phyloP scores from a whole-genome alignment of 208 protist species.

The Borovskyia barvae region DNA sequence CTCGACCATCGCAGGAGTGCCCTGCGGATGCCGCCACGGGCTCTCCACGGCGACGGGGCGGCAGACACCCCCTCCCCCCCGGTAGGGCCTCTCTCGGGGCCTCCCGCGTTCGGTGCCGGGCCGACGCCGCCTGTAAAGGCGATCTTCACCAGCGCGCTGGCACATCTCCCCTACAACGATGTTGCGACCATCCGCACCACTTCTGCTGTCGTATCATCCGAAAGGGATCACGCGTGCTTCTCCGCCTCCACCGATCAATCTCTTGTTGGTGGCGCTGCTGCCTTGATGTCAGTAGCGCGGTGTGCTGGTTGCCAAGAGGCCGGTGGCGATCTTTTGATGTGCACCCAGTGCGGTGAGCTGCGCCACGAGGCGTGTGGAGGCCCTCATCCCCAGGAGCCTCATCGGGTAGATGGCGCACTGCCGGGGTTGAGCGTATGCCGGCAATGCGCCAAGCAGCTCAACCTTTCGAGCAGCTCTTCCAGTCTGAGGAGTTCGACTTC shows the following conservation, averaged over 20 bases:
- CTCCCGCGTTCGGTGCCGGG: neutral
- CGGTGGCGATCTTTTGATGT: conserved; percentile 61
- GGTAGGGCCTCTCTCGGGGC: too few relatives aligned
- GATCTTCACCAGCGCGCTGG: conserved; percentile 14
- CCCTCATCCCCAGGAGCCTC: conserved; percentile 39
- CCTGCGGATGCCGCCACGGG: too few relatives aligned
- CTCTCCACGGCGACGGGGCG: too few relatives aligned
- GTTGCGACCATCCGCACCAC: neutral
- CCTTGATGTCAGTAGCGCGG: neutral
- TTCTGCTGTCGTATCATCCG: too few relatives aligned
- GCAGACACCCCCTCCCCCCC: too few relatives aligned
- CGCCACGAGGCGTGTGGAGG: conserved; percentile 80
- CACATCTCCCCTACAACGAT: conserved; percentile 10
- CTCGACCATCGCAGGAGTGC: too few relatives aligned
- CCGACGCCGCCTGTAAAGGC: neutral
- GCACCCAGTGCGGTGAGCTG: conserved; percentile 48
- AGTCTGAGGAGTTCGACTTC: conserved; percentile 66
- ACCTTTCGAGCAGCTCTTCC: conserved; percentile 31
- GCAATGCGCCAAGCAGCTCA: conserved; percentile 20
- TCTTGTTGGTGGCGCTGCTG: neutral
- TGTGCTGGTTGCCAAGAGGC: conserved; percentile 32
- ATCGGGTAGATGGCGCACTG: conserved; percentile 1
- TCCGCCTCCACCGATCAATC: too few relatives aligned
- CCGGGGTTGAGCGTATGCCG: conserved; percentile 10
- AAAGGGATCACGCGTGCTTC: too few relatives aligned